Evolutionary conservation across 345 rosid genomes (phyloP).

Genomic region (Ricinus communis): DNA sequence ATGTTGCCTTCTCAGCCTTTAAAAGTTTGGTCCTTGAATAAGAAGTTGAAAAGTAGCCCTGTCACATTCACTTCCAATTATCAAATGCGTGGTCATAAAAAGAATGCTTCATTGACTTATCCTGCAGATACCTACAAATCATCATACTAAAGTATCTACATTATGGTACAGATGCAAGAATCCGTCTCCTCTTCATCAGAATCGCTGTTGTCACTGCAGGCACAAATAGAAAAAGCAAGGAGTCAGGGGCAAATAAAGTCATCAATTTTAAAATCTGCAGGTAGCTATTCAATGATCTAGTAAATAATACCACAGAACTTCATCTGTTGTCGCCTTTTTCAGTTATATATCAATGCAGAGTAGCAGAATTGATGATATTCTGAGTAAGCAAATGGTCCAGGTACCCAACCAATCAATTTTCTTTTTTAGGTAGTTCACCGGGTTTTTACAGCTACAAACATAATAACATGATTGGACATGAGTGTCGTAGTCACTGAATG

Average conservation of each 20-base stretch:
- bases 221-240: slow-evolving; percentile 22
- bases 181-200: slow-evolving; percentile 82
- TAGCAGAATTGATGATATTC: not conserved
- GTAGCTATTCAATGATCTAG: not conserved
- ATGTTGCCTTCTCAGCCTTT: slow-evolving; percentile 25
- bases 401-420: not conserved
- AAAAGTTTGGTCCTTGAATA: slow-evolving; percentile 20
- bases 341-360: not conserved
- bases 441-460: not conserved
- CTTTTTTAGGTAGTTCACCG: not conserved
- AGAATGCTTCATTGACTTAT: slow-evolving; percentile 8
- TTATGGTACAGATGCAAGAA: slow-evolving; percentile 78
- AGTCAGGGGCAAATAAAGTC: not conserved
- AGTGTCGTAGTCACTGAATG: not conserved
- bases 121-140: slow-evolving; percentile 21
- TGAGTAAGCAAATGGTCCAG: not conserved
- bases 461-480: not conserved
- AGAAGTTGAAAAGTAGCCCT: no score
- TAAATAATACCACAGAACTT: not conserved
- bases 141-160: slow-evolving; percentile 48
- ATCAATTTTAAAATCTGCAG: not conserved
- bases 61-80: slow-evolving; percentile 19
- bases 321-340: not conserved
- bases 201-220: slow-evolving; percentile 80
- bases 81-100: slow-evolving; percentile 17